Evolutionary conservation across 352 stramenopile genomes (phyloP).

Genomic region (Phytophthora pini): DNA sequence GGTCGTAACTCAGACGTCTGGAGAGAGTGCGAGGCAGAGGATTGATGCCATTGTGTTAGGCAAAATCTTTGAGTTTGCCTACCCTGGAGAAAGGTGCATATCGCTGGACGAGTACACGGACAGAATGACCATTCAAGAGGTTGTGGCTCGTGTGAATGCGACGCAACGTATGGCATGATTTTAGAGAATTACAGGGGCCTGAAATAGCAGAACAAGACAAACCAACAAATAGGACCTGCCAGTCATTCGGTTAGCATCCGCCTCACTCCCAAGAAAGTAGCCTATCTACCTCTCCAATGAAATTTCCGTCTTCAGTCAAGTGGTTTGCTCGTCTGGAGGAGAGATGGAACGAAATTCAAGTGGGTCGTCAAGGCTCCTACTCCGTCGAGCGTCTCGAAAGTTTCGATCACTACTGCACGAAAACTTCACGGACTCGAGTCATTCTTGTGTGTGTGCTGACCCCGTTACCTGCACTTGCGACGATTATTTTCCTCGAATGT

Average conservation of each 20-base stretch:
- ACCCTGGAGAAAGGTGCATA: slow-evolving; percentile 20
- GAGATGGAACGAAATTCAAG: slow-evolving; percentile 17
- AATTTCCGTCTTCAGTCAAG: not conserved
- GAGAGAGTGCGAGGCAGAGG: slow-evolving; percentile 11
- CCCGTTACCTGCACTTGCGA: slow-evolving; percentile 3
- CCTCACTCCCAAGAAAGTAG: too few relatives aligned
- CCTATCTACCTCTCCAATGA: too few relatives aligned
- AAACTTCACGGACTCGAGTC: slow-evolving; percentile 6
- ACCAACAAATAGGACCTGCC: too few relatives aligned
- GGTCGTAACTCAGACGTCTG: slow-evolving; percentile 2
- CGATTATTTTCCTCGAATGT: slow-evolving; percentile 21
- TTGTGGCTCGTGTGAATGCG: slow-evolving; percentile 14
- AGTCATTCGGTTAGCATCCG: too few relatives aligned
- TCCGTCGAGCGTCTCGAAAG: slow-evolving; percentile 15
- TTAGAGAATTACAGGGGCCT: too few relatives aligned
- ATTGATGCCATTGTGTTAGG: slow-evolving; percentile 21
- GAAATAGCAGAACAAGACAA: too few relatives aligned
- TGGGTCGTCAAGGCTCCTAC: slow-evolving; percentile 7
- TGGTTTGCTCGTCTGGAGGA: not conserved
- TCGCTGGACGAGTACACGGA: slow-evolving; percentile 37
- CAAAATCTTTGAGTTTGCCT: slow-evolving; percentile 29
- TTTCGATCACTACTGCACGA: slow-evolving; percentile 11
- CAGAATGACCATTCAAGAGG: slow-evolving; percentile 28
- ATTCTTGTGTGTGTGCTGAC: slow-evolving; percentile 21
- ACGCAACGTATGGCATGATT: too few relatives aligned